Evolutionary conservation across 495 filamentous ascomycete species (phyloP).

Genomic region (Lasiosphaeria ovina): DNA sequence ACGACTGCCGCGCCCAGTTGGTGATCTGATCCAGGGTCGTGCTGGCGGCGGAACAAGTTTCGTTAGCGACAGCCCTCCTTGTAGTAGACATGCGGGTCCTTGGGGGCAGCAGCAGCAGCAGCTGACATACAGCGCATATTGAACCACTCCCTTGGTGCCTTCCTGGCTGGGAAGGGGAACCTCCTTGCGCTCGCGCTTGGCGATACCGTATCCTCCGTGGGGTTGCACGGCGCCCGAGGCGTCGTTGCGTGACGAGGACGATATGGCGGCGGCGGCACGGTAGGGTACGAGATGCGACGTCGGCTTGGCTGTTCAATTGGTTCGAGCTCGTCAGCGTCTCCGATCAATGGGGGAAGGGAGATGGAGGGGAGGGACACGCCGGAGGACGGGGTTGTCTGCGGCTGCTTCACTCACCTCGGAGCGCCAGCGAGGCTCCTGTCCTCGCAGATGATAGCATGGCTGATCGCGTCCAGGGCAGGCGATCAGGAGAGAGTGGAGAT

Average conservation of each 20-base stretch:
- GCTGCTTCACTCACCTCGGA: constrained; percentile 57
- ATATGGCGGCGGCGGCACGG: constrained; percentile 63
- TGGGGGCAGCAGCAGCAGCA: not conserved
- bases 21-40: constrained; percentile 88
- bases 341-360: not conserved
- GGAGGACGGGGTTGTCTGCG: constrained; percentile 10
- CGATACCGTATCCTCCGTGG: constrained; percentile 40
- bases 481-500: constrained; percentile 26
- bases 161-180: constrained; percentile 89
- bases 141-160: constrained; percentile 88
- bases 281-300: constrained; percentile 57
- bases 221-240: constrained; percentile 47
- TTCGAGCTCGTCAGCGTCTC: not conserved
- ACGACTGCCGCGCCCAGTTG: constrained; percentile 93
- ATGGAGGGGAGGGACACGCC: not conserved
- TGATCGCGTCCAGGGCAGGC: not conserved
- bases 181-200: constrained; percentile 55
- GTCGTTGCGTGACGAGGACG: constrained; percentile 57
- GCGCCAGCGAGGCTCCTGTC: constrained; percentile 63
- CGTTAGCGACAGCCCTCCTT: constrained; percentile 5
- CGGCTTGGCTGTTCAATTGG: constrained; percentile 54
- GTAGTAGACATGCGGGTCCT: not conserved
- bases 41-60: constrained; percentile 40
- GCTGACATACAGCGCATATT: constrained; percentile 85
- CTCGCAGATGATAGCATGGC: constrained; percentile 64